Conservation (phyloP, 2,329 filamentous ascomycete genomes). For the Epichloe gansuensis region DNA sequence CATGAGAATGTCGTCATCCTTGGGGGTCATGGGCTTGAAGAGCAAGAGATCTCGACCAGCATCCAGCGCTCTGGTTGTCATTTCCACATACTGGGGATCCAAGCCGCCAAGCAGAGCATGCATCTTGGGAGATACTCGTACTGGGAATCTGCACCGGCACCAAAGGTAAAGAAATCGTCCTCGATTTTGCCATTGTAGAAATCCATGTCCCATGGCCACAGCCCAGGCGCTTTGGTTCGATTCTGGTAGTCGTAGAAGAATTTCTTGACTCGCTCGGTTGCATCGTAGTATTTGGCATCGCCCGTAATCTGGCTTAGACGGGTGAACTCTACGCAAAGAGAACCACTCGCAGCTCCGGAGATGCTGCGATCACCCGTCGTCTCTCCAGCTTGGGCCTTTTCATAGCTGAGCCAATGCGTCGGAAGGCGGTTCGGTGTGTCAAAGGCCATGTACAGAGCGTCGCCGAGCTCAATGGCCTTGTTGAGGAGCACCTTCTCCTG, state of each 20-base stretch:
- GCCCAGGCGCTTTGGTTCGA: conserved; percentile 53
- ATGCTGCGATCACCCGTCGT: conserved; percentile 25
- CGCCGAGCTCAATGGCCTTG: conserved; percentile 40
- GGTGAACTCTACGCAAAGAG: conserved; percentile 63
- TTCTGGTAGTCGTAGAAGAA: conserved; percentile 54
- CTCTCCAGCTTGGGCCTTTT: conserved; percentile 24
- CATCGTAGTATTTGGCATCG: conserved; percentile 63
- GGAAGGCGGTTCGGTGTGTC: conserved; percentile 44
- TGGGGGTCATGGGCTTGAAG: conserved; percentile 54
- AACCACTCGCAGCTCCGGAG: conserved; percentile 41
- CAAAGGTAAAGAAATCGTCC: conserved; percentile 29
- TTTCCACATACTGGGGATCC: conserved; percentile 46
- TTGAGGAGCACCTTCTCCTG: conserved; percentile 31
- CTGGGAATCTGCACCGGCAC: conserved; percentile 34
- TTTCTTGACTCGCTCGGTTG: conserved; percentile 60
- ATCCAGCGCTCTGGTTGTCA: conserved; percentile 53
- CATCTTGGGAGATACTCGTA: conserved; percentile 53
- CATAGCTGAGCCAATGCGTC: conserved; percentile 32
- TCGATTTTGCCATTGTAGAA: conserved; percentile 38
- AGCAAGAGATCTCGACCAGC: conserved; percentile 50
- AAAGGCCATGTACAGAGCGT: conserved; percentile 41
- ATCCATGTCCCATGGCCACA: conserved; percentile 60
- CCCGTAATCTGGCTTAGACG: conserved; percentile 62
- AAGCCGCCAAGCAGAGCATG: conserved; percentile 52
- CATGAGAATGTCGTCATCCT: conserved; percentile 47